A percentile compares a stretch with the other conserved stretches of the same genome.
Conservation (phyloP, 177 flowering plant genomes). For the Telopea speciosissima region DNA sequence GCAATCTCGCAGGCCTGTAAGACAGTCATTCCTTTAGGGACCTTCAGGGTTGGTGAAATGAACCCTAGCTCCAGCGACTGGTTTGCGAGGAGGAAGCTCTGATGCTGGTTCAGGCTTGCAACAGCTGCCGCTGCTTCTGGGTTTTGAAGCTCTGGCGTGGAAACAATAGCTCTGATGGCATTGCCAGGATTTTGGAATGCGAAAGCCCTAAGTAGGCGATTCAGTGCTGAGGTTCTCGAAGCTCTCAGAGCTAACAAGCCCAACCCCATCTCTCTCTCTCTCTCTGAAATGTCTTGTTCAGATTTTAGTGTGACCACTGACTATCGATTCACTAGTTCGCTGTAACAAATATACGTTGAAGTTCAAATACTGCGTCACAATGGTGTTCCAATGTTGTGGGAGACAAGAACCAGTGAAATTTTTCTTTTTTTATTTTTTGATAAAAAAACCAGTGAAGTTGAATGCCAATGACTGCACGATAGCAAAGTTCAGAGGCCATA, state of each 20-base stretch:
- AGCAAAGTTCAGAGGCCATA: too few relatives aligned
- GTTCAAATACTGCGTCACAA: too few relatives aligned
- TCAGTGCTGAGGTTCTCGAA: constrained; percentile 11
- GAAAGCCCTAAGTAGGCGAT: constrained; percentile 14
- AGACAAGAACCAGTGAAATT: too few relatives aligned
- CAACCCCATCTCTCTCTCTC: constrained; percentile 21
- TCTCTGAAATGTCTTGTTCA: not conserved
- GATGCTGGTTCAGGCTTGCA: constrained; percentile 27
- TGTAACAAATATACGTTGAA: too few relatives aligned
- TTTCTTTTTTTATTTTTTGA: too few relatives aligned
- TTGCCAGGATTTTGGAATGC: constrained; percentile 8
- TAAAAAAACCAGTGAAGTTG: too few relatives aligned
- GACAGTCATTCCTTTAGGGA: constrained; percentile 94
- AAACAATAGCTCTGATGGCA: constrained; percentile 26
- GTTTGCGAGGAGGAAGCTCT: constrained; percentile 38
- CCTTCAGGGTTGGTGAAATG: constrained; percentile 71
- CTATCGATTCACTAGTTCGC: too few relatives aligned
- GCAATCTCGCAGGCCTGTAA: constrained; percentile 96
- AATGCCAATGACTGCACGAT: too few relatives aligned
- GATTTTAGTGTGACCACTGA: too few relatives aligned
- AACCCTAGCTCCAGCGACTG: constrained; percentile 74
- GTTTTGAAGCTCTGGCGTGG: constrained; percentile 67
- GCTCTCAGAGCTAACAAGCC: constrained; percentile 27
- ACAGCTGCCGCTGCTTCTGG: constrained; percentile 49
- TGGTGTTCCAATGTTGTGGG: too few relatives aligned